Conservation (phyloP, 2,329 filamentous ascomycete species). For the Tricladium varicosporioides region DNA sequence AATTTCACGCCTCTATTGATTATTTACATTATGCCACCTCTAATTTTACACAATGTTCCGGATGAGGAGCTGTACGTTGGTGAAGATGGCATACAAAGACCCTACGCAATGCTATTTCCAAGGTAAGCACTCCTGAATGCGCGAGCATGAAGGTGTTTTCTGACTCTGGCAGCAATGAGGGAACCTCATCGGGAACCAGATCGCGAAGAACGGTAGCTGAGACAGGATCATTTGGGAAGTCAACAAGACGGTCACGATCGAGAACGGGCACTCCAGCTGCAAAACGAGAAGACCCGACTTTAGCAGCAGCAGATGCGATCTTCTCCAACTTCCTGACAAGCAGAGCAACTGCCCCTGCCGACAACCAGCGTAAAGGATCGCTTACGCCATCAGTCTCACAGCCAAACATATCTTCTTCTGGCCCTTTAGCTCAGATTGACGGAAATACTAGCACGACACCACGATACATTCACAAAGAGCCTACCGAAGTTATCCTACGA, state of each 20-base stretch:
- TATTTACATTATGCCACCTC: constrained; percentile 52
- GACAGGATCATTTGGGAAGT: constrained; percentile 65
- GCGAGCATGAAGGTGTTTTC: constrained; percentile 8
- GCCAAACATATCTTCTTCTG: constrained; percentile 35
- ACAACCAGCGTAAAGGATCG: constrained; percentile 33
- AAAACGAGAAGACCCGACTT: constrained; percentile 57
- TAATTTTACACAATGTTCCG: constrained; percentile 67
- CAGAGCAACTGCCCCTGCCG: constrained; percentile 33
- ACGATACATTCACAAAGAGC: constrained; percentile 45
- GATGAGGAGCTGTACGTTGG: constrained; percentile 66
- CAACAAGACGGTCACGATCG: constrained; percentile 61
- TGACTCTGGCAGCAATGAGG: constrained; percentile 47
- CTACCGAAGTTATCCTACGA: constrained; percentile 80
- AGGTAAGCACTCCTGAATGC: constrained; percentile 45
- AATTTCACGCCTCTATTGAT: neutral
- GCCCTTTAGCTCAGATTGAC: constrained; percentile 29
- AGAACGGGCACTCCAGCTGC: constrained; percentile 54
- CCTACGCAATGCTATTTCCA: constrained; percentile 65
- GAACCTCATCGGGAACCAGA: constrained; percentile 46
- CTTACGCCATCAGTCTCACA: constrained; percentile 33
- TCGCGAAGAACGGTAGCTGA: constrained; percentile 55
- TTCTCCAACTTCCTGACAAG: constrained; percentile 58
- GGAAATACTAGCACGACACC: constrained; percentile 23
- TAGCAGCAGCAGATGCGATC: constrained; percentile 59
- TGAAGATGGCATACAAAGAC: constrained; percentile 62